Conservation (phyloP, 2,329 filamentous ascomycete genomes). For the Cladosporium sp. region DNA sequence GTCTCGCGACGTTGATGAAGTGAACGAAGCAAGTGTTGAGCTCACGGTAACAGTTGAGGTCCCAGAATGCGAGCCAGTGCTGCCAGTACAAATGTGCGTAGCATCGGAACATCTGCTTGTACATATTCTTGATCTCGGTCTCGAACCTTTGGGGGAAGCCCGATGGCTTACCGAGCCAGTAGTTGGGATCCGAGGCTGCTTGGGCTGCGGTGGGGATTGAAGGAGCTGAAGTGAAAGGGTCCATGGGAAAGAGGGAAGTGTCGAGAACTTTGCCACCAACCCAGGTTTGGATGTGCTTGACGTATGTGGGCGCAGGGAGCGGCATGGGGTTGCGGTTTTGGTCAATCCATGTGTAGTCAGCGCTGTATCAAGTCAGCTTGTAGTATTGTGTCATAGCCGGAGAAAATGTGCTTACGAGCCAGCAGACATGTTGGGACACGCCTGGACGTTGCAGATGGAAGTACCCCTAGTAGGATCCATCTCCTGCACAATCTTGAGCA, state of each 20-base stretch:
- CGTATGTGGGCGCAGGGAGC: conserved; percentile 88
- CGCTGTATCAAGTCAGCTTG: conserved; percentile 47
- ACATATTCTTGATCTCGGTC: conserved; percentile 72
- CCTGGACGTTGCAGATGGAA: conserved; percentile 76
- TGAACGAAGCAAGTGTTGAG: conserved; percentile 53
- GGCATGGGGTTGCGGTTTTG: conserved; percentile 82
- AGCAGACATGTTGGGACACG: conserved; percentile 90
- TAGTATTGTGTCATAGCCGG: background rate
- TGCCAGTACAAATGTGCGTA: conserved; percentile 51
- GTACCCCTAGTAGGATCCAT: conserved; percentile 70
- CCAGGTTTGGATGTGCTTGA: conserved; percentile 94
- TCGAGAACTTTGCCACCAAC: conserved; percentile 95
- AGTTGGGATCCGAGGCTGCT: conserved; percentile 51
- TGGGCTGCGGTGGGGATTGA: conserved; percentile 43
- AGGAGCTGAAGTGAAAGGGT: conserved; percentile 64
- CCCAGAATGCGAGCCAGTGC: conserved; percentile 51
- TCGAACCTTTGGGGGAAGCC: conserved; percentile 56
- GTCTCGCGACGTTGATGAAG: conserved; percentile 63
- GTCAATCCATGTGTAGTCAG: conserved; percentile 96
- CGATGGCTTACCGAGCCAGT: conserved; percentile 86
- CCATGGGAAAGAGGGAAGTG: conserved; percentile 82
- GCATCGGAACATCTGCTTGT: conserved; percentile 53
- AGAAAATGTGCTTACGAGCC: conserved; percentile 63
- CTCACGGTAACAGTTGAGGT: conserved; percentile 45
- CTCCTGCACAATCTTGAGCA: conserved; percentile 83